Base-by-base conservation (phyloP, 2,329 filamentous ascomycete genomes). In the Nakataea oryzae region DNA sequence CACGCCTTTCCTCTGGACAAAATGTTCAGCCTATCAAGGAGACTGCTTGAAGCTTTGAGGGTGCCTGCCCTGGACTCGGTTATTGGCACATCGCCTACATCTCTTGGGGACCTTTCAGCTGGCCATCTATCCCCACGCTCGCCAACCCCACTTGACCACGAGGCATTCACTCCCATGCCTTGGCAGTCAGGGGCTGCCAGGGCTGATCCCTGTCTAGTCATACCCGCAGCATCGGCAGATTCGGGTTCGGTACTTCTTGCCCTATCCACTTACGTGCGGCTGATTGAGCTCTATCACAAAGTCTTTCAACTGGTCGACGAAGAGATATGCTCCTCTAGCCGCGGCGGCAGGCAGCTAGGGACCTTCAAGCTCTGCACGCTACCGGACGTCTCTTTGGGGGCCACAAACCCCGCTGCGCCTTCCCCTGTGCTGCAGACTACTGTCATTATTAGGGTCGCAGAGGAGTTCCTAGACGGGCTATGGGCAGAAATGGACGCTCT, bases 371-470 rank as follows among this genome's bases (percentile, higher is more conserved):
- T 73, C 58, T 78, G 75, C 71, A 74, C 74, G 60, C 71, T 78
- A 2, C 76, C 76, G 13, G 72, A 74, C 58, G 75, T 78, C 4
- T 74, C 73, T 5, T 70, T 78, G 2, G 75, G 76, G 5, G 41
- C 17, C 7, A 74, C 73, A 3, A 76, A 76, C 57, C 70, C 74
- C 5, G 72, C 78, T 21, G 73, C 74, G 57, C 73, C 74, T 14
- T 72, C 74, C 4, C 73, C 74, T 1, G 71, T 72, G n/a, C 68
- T 77, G 41, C 75, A 77, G 63, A 76, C 77, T 72, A 76, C 72
- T 13, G 69, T 78, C 26, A 76, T 75, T 3, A 70, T 77, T 32
- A 74, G 76, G 64, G 67, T 78, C n/a, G 75, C 73, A 6, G 74
- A 76, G 63, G 74, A 76, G 65, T 76, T 77, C 55, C 68, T 78